phyloP scores from a whole-genome alignment of 2,329 filamentous ascomycete species.

The Xylaria polymorpha region DNA sequence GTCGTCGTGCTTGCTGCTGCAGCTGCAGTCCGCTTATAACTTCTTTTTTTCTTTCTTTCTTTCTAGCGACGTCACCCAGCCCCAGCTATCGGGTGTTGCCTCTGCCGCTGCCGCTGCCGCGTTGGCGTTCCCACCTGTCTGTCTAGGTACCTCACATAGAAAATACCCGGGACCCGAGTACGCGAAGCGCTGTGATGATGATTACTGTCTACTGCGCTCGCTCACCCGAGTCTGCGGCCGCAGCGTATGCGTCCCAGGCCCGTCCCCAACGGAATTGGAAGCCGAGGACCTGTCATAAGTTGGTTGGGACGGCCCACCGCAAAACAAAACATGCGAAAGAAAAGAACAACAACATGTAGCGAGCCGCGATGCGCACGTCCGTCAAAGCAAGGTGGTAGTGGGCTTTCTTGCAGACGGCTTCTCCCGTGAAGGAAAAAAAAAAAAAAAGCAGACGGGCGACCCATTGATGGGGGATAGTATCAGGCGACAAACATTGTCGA shows the following conservation, averaged over 20 bases:
- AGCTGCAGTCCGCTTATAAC: neutral
- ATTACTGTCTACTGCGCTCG: neutral
- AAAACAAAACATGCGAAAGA: neutral
- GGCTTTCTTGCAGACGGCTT: conserved; percentile 27
- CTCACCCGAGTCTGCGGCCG: neutral
- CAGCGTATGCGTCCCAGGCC: conserved; percentile 8
- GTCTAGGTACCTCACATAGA: neutral
- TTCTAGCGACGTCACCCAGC: conserved; percentile 17
- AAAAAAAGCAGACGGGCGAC: neutral
- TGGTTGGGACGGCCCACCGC: conserved; percentile 1
- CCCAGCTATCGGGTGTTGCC: conserved; percentile 17
- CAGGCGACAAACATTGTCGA: conserved; percentile 25
- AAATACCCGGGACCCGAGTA: conserved; percentile 8
- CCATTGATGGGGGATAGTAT: conserved; percentile 20
- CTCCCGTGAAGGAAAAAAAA: conserved; percentile 12
- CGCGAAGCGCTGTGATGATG: neutral
- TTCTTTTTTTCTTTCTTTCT: neutral
- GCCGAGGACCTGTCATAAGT: neutral
- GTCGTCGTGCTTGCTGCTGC: neutral
- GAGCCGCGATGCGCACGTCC: conserved; percentile 5
- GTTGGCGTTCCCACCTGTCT: conserved; percentile 6
- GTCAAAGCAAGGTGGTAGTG: conserved; percentile 16
- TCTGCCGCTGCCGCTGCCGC: conserved; percentile 10
- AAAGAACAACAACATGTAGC: neutral
- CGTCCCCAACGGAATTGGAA: neutral